Base-by-base conservation (phyloP, 352 stramenopile species). In the Globisporangium takayamanum region DNA sequence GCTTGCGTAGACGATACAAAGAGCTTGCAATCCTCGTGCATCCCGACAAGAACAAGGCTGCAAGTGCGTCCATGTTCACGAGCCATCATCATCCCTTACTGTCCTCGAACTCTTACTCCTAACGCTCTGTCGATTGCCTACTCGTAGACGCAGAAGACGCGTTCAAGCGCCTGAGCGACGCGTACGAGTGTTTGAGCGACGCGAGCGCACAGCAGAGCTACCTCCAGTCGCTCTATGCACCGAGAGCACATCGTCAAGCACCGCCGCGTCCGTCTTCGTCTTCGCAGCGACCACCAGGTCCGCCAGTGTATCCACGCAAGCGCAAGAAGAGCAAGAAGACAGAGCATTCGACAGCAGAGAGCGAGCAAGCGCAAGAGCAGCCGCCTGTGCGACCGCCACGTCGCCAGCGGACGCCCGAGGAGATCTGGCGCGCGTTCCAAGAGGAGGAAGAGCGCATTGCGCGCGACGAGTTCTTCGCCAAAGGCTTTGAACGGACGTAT, bases 91-190 rank as follows among this genome's bases (percentile, higher is more conserved):
- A 15, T 26, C 28, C 11, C 37, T 22, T 4, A 3, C 8, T 52
- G 10, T 41, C 10, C n/a, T 50, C 26, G 14, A 39, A 14, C 28
- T 5, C 26, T 25, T 14, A 11, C n/a, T 30, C 16, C 12, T 15
- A 12, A 45, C 39, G 39, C 39, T n/a, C 14, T 5, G 18, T 20
- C 39, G 20, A 41, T 30, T 45, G 28, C 18, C 18, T 16, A 20
- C 16, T 42, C 26, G 28, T 60, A 94, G 84, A 68, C 45, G 84
- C 84, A 0, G 84, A 86, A 37, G 74, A 80, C 12, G 81, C 81
- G 5, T 94, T 94, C 69, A 89, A 91, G 67, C 80, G 80, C 6
- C 57, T 94, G 33, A 87, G 80, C 50, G 67, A 80, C 36, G 81
- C 84, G 2, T 94, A 94, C 60, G 81, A 92, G 46, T 91, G 84